phyloP scores from a whole-genome alignment of 2,329 filamentous ascomycete species.

The Zopfia rhizophila region DNA sequence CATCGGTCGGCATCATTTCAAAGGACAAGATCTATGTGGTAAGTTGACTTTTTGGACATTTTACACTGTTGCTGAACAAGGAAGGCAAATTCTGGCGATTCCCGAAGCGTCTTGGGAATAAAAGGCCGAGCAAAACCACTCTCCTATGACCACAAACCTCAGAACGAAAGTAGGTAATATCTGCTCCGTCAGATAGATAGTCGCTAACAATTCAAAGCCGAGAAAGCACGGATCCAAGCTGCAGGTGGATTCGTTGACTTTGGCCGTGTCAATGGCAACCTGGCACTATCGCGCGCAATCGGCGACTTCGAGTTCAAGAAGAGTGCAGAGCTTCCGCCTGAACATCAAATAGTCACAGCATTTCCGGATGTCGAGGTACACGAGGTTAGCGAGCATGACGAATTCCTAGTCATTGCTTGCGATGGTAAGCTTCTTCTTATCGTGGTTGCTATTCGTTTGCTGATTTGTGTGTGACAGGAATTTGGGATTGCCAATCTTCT shows the following conservation, averaged over 20 bases:
- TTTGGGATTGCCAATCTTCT: conserved; percentile 99
- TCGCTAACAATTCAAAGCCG: conserved; percentile 66
- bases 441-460: conserved; percentile 3
- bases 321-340: conserved; percentile 94
- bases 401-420: conserved; percentile 71
- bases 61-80: conserved; percentile 25
- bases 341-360: conserved; percentile 98
- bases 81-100: conserved; percentile 97
- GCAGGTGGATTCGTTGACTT: conserved; percentile 99
- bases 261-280: conserved; percentile 96
- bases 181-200: conserved; percentile 7
- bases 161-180: conserved; percentile 81
- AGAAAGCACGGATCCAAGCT: conserved; percentile 95
- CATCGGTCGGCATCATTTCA: conserved; percentile 88
- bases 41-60: conserved; percentile 58
- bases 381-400: conserved; percentile 90
- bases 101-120: conserved; percentile 91
- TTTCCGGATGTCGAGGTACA: conserved; percentile 94
- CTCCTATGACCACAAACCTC: conserved; percentile 99
- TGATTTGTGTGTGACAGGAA: conserved; percentile 71
- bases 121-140: conserved; percentile 97
- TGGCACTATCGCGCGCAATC: conserved; percentile 95
- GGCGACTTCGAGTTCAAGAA: conserved; percentile 99
- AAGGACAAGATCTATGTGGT: conserved; percentile 95
- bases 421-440: conserved; percentile 46